A percentile compares a stretch with the other conserved stretches of the same genome.
Evolutionary conservation across 331 rosid species (phyloP).

Genomic region (Rosa hybrid): DNA sequence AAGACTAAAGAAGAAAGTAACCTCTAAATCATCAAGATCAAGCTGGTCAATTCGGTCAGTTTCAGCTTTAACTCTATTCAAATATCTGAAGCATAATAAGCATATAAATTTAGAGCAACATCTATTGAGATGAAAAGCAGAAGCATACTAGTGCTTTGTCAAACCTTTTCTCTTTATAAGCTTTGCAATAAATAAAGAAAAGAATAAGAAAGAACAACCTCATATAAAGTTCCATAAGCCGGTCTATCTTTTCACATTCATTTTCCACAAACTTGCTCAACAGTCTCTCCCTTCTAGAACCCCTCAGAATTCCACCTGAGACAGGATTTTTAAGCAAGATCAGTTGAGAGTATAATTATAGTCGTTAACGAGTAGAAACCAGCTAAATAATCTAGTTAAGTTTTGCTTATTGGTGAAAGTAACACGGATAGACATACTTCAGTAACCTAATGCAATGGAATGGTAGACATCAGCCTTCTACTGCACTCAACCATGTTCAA

Average conservation of each 20-base stretch:
- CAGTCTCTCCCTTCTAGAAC: constrained; percentile 90
- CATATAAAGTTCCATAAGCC: constrained; percentile 90
- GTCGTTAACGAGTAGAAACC: background rate
- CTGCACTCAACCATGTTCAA: background rate
- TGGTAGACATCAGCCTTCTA: background rate
- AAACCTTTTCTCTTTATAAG: background rate
- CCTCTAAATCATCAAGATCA: constrained; percentile 91
- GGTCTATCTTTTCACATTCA: constrained; percentile 94
- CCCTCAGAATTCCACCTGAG: constrained; percentile 92
- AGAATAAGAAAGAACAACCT: constrained; percentile 51
- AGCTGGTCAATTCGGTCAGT: constrained; percentile 62
- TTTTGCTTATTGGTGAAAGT: background rate
- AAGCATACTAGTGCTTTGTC: background rate
- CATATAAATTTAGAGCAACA: constrained; percentile 2
- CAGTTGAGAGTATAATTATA: constrained; percentile 16
- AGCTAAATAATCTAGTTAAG: background rate
- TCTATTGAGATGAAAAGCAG: background rate
- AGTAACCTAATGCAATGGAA: background rate
- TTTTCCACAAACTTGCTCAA: constrained; percentile 89
- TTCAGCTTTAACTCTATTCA: constrained; percentile 80
- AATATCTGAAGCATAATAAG: constrained; percentile 56
- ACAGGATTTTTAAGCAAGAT: constrained; percentile 19
- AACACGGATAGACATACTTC: background rate
- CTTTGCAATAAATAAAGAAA: constrained; percentile 7
- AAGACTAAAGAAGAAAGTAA: constrained; percentile 24